Evolutionary conservation across 78 protist genomes (phyloP), one percentile per base, ranked within the genome.

Genomic region (Chrysochromulina tobinii): DNA sequence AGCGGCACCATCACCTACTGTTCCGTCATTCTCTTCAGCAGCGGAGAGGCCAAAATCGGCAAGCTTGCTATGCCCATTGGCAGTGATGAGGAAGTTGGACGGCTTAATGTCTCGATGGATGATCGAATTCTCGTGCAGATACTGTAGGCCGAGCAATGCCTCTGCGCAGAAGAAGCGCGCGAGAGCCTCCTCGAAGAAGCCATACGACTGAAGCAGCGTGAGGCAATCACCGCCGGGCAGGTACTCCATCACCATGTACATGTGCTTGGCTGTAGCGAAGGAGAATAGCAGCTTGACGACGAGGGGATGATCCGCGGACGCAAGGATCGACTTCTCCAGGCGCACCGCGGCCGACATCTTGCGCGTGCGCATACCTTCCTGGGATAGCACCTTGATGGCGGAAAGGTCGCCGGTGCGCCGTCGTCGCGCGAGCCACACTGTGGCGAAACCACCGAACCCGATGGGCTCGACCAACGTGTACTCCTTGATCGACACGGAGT

Each of bases 1-100:
- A 38, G 38, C 38, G 38, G 38, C 38, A 38, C 38, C 38, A 38
- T 38, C 38, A 38, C 38, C 38, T 38, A 38, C 38, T 38, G 38
- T 38, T 38, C 38, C 38, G 38, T 38, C 38, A 38, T 38, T 38
- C 2, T 12, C 59, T 3, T 12, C 54, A 50, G 14, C 55, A 2
- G 69, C 68, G 3, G 81, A 61, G 59, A 98, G 93, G 18, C 99
- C 99, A 88, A 98, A 98, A 93, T 98, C 99, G 18, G 98, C 96
- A 54, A 98, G 93, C 88, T 97, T 97, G 73, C 97, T 61, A 88
- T 98, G 99, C 8, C 99, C 99, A 0, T 90, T 50, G 7, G 66
- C 67, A 75, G 72, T 94, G 57, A 98, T 91, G 23, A 98, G 93
- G 90, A 97, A 68, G 92, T 97, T 97, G 25, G 95, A 97, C 5